Evolutionary conservation across 306 rosid genomes (phyloP).

Genomic region (Quercus berberidifolia): DNA sequence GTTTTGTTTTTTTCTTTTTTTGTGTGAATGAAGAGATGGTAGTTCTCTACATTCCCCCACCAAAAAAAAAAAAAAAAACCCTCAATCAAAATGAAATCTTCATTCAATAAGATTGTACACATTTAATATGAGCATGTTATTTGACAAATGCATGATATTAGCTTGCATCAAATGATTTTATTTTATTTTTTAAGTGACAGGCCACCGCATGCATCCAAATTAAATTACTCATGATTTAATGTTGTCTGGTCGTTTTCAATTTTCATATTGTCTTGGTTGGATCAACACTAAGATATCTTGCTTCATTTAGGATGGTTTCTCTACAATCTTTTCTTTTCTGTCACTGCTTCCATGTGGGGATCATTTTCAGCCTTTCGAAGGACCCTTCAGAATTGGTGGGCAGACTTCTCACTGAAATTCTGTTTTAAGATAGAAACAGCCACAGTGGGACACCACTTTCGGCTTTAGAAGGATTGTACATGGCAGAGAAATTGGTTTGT

Average conservation of each 20-base stretch:
- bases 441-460: conserved; percentile 10
- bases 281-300: background rate
- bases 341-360: conserved; percentile 10
- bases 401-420: conserved; percentile 28
- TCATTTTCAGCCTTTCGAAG: conserved; percentile 10
- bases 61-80: too few species aligned
- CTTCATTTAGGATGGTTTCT: background rate
- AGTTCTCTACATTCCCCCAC: background rate
- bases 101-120: background rate
- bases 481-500: conserved; percentile 43
- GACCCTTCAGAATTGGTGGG: conserved; percentile 16
- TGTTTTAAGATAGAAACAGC: conserved; percentile 22
- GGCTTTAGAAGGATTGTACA: conserved; percentile 22
- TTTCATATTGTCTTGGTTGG: background rate
- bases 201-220: background rate
- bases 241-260: background rate
- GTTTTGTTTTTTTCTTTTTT: background rate
- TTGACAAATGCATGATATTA: background rate
- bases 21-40: background rate
- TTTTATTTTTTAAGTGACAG: background rate
- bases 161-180: too few species aligned
- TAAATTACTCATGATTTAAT: conserved; percentile 1
- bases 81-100: background rate
- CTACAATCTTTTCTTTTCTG: background rate
- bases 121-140: background rate